Evolutionary conservation across 2,329 filamentous ascomycete genomes (phyloP).

Genomic region (Epichloe gansuensis): DNA sequence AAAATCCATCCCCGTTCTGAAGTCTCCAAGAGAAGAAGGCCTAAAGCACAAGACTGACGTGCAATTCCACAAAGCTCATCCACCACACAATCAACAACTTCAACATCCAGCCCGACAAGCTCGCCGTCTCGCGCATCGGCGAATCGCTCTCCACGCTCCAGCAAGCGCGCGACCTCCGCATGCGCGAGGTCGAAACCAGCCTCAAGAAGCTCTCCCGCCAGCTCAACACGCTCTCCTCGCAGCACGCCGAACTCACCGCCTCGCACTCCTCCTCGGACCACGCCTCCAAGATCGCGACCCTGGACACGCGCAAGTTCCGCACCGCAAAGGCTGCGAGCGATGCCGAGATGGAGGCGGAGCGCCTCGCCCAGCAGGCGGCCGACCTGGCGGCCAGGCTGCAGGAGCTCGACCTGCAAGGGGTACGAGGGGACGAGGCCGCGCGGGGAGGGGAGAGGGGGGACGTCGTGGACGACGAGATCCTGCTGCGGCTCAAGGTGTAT

Average conservation of each 20-base stretch:
- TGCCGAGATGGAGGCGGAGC: constrained; percentile 86
- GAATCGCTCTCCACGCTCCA: constrained; percentile 76
- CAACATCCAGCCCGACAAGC: constrained; percentile 82
- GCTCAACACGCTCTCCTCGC: constrained; percentile 59
- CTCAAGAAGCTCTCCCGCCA: constrained; percentile 64
- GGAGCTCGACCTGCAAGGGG: constrained; percentile 75
- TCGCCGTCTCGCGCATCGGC: constrained; percentile 69
- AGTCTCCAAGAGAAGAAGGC: neutral
- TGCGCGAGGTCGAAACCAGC: constrained; percentile 54
- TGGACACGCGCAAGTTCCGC: constrained; percentile 90
- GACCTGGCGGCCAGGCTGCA: constrained; percentile 63
- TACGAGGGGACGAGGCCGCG: constrained; percentile 48
- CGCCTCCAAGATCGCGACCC: constrained; percentile 69
- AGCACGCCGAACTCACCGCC: constrained; percentile 64
- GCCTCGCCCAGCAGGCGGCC: constrained; percentile 67
- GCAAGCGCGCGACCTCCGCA: constrained; percentile 67
- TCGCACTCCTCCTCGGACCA: constrained; percentile 69
- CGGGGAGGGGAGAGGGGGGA: constrained; percentile 18
- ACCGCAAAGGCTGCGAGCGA: constrained; percentile 85
- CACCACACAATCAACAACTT: constrained; percentile 88
- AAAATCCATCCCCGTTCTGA: neutral
- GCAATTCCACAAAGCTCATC: constrained; percentile 28
- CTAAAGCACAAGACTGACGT: neutral
- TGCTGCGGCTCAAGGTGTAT: constrained; percentile 79
- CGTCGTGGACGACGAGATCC: constrained; percentile 49